Evolutionary conservation across 306 rosid genomes (phyloP), one percentile per base, ranked within the genome.

Genomic region (Vigna hirtella): DNA sequence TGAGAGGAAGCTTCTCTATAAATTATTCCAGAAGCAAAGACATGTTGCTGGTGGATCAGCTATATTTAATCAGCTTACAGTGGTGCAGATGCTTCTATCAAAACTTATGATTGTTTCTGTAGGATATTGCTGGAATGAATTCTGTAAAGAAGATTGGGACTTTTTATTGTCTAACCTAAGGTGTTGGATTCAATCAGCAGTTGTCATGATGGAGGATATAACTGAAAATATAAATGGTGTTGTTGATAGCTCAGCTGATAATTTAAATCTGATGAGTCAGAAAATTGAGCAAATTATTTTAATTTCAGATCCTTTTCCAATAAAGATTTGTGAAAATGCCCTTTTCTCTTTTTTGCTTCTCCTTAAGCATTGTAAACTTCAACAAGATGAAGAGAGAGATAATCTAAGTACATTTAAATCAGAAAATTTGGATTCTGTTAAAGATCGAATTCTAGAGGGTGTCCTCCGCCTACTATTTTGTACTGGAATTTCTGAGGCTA

Each of bases 71-170:
- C 90, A 84, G 88, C 91, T 85, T 66, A 94, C 92, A 52, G 72
- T 68, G 80, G 93, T 87, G 79, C 97, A 91, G 87, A 86, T 87
- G 85, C 85, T 95, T 85, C 91, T 92, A 36, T 95, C 98, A 2
- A 84, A 88, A 80, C 90, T 95, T 10, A 76, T 90, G 80, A 91
- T 86, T 81, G 87, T 95, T 85, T 88, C 98, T 28, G 89, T 89
- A 48, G 98, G 95, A 70, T 92, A 92, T 85, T 95, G 98, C 86
- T 90, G 91, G 93, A 83, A 85, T 72, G 98, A 92, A 58, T 92
- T 95, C 77, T 51, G 79, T 63, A 89, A 90, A 58, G 97, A 92
- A 81, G 98, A 95, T 83, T 95, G 97, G 97, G 97, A 91, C 81
- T 92, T 87, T 70, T 79, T 91, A 77, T 81, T 88, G 66, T 81